Evolutionary conservation across 2,329 filamentous ascomycete species (phyloP).

Genomic region (Diaporthe aspalathi): DNA sequence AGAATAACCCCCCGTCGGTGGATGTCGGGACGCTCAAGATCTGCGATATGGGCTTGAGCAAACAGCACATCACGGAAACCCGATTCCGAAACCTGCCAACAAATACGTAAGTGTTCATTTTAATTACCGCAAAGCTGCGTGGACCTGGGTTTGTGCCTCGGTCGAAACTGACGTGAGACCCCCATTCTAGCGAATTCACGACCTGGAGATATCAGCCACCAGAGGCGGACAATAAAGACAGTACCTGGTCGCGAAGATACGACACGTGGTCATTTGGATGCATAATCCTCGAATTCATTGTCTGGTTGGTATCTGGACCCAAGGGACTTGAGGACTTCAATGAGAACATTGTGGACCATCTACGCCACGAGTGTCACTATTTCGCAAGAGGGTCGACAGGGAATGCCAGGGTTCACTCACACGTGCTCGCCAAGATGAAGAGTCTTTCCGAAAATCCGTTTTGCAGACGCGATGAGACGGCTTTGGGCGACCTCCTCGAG

Average conservation of each 20-base stretch:
- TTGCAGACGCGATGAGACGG: background rate
- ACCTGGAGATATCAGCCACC: conserved; percentile 20
- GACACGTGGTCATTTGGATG: conserved; percentile 50
- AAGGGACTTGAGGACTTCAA: conserved; percentile 7
- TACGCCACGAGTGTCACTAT: background rate
- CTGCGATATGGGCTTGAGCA: conserved; percentile 19
- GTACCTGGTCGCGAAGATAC: conserved; percentile 42
- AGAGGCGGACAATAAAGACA: background rate
- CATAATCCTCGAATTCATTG: conserved; percentile 45
- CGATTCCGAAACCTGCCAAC: conserved; percentile 32
- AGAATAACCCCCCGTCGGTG: background rate
- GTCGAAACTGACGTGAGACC: too few species aligned
- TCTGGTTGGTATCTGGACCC: conserved; percentile 46
- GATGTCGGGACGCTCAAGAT: conserved; percentile 8
- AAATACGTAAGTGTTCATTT: background rate
- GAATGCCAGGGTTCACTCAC: background rate
- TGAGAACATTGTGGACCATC: background rate
- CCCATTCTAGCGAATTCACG: background rate
- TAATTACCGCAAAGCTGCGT: too few species aligned
- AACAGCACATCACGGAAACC: conserved; percentile 28
- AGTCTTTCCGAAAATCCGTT: background rate
- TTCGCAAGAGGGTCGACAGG: too few species aligned
- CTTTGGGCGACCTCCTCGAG: background rate
- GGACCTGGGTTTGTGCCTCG: too few species aligned
- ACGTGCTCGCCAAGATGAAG: background rate